Evolutionary conservation across 495 filamentous ascomycete genomes (phyloP).

Genomic region (Xylaria acuta): DNA sequence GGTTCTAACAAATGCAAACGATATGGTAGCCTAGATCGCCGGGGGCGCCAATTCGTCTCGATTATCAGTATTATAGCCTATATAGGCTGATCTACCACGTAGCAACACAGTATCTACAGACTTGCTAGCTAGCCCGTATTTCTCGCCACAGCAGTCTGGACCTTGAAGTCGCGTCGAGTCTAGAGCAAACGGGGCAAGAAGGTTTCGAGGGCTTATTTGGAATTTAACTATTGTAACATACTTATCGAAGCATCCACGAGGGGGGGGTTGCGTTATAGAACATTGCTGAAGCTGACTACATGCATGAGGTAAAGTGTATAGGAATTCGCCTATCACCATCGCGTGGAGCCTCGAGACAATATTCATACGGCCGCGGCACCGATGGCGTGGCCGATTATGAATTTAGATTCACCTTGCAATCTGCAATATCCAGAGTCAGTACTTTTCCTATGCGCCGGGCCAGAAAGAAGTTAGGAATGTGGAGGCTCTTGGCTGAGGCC

Average conservation of each 20-base stretch:
- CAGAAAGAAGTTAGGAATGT: neutral
- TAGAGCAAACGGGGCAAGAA: neutral
- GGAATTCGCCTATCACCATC: neutral
- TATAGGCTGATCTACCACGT: neutral
- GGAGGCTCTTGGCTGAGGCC: neutral
- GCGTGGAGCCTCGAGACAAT: neutral
- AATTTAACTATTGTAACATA: neutral
- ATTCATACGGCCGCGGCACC: neutral
- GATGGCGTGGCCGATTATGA: constrained; percentile 35
- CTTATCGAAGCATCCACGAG: neutral
- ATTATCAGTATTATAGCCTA: neutral
- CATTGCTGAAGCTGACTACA: neutral
- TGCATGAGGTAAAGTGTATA: neutral
- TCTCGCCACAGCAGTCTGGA: constrained; percentile 4
- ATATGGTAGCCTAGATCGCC: neutral
- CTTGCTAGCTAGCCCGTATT: neutral
- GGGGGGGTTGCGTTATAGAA: neutral
- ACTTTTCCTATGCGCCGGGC: neutral
- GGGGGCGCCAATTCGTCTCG: neutral
- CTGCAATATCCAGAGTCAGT: constrained; percentile 27
- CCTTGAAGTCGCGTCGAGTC: neutral
- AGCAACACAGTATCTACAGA: neutral
- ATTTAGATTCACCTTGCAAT: constrained; percentile 53
- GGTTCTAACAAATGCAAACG: neutral
- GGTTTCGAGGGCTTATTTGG: neutral